Evolutionary conservation across 352 stramenopile genomes (phyloP).

Genomic region (Pythium aquatile): DNA sequence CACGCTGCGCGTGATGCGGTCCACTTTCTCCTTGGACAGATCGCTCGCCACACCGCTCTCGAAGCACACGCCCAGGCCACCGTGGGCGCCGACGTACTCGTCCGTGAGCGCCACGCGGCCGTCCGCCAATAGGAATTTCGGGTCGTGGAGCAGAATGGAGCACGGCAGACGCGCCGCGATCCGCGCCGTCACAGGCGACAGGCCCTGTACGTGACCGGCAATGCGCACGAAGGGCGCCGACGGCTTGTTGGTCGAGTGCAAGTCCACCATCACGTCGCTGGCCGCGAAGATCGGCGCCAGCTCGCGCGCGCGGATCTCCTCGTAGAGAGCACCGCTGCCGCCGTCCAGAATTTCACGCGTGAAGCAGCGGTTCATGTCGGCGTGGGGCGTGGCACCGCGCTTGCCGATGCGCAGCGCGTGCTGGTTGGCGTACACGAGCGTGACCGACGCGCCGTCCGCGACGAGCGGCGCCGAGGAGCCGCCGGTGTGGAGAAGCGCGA

Average conservation of each 20-base stretch:
- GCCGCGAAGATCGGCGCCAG: constrained; percentile 51
- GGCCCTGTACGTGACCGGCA: constrained; percentile 33
- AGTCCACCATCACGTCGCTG: constrained; percentile 64
- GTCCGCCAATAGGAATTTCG: constrained; percentile 50
- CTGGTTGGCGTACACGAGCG: constrained; percentile 67
- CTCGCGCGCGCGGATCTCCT: constrained; percentile 50
- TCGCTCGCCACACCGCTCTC: constrained; percentile 66
- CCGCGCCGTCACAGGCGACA: constrained; percentile 28
- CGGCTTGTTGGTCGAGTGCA: constrained; percentile 81
- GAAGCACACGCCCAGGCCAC: constrained; percentile 64
- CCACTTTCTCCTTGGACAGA: constrained; percentile 44
- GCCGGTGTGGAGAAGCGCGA: constrained; percentile 37
- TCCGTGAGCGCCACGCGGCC: constrained; percentile 63
- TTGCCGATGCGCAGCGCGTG: constrained; percentile 48
- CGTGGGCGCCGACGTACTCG: constrained; percentile 60
- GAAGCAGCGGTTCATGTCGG: constrained; percentile 76
- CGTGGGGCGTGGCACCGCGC: constrained; percentile 48
- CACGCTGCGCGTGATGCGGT: constrained; percentile 39
- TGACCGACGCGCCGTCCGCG: constrained; percentile 35
- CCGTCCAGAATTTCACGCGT: constrained; percentile 30
- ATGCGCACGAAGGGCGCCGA: constrained; percentile 66
- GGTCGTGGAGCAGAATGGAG: constrained; percentile 65
- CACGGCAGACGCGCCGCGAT: constrained; percentile 46
- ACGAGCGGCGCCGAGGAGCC: constrained; percentile 29
- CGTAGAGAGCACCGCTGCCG: constrained; percentile 28